Evolutionary conservation across 257 asterid species (phyloP), one percentile per base, ranked within the genome.

Genomic region (Solanum pimpinellifolium): DNA sequence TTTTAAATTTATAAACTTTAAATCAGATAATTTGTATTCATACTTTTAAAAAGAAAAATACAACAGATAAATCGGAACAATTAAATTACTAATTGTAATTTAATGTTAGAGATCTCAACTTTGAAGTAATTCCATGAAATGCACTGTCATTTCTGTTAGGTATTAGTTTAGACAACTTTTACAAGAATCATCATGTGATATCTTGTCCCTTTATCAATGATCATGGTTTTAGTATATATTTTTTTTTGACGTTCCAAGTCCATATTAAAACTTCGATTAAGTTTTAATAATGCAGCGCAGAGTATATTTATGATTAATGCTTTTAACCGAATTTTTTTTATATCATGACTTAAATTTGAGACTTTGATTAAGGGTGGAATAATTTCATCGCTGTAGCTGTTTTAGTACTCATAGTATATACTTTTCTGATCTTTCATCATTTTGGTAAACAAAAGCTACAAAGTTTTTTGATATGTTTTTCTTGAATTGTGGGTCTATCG

Each of bases 161-260:
- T 35, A 35, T 27, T 73, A 33, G 8, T 20, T 56, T 56, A 56
- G 65, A 56, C 18, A 75, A 39, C 52, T 41, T 37, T 75, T 75
- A 75, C 83, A 23, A 75, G 83, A 75, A 75, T 75, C 83, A 33
- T 42, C 33, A 42, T 44, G 39, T 44, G 60, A 44, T 77, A 77
- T 44, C 84, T 77, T 15, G 84, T 77, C 84, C 62, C 65, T 65
- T 77, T 25, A 77, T 25, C 65, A 77, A 77, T 44, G 25, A 42
- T 44, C 41, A 77, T 15, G 41, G 25, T 25, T n/a, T 76, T 77
- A 41, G 15, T 72, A 35, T 2, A 35, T 25, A 1, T 56, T 56
- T 56, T 56, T 7, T 7, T 56, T 20, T 1, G 2, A 0, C 3
- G 0, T 56, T 56, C 0, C 2, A 0, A 20, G 0, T 52, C 1